Conservation (phyloP, 331 rosid species). For the Quercus lobata region DNA sequence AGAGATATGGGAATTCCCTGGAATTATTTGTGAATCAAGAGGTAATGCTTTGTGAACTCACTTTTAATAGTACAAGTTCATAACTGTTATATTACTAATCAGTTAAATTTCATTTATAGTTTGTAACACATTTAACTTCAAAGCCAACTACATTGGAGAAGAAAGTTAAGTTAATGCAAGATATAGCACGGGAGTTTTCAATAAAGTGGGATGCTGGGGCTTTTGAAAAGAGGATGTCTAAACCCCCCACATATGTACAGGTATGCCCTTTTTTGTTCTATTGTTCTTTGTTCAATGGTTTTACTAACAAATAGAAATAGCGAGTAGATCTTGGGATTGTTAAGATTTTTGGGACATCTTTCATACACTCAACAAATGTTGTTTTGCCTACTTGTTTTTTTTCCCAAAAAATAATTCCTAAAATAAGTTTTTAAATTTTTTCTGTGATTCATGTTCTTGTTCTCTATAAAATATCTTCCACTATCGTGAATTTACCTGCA, state of each 20-base stretch:
- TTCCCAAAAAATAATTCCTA: background rate
- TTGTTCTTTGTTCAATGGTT: slow-evolving; percentile 8
- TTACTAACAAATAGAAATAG: background rate
- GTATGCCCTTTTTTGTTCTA: slow-evolving; percentile 31
- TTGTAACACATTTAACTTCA: slow-evolving; percentile 63
- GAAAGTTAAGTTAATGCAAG: slow-evolving; percentile 68
- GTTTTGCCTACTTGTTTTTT: background rate
- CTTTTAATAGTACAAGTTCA: slow-evolving; percentile 4
- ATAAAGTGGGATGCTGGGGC: slow-evolving; percentile 81
- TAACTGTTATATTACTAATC: slow-evolving; percentile 26
- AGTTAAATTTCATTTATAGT: slow-evolving; percentile 42
- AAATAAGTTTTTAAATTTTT: background rate
- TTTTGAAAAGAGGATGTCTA: slow-evolving; percentile 75
- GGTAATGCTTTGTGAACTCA: slow-evolving; percentile 29
- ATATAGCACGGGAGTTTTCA: slow-evolving; percentile 74
- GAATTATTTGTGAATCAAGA: slow-evolving; percentile 61
- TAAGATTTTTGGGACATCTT: background rate
- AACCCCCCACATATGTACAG: slow-evolving; percentile 47
- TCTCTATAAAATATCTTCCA: slow-evolving; percentile 2
- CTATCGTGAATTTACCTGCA: background rate
- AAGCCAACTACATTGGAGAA: slow-evolving; percentile 69
- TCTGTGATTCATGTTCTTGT: background rate
- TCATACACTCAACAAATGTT: background rate
- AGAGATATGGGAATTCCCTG: slow-evolving; percentile 61
- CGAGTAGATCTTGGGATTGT: background rate